Conservation (phyloP, 176 grass and related monocot genomes). For the Bothriochloa decipiens region DNA sequence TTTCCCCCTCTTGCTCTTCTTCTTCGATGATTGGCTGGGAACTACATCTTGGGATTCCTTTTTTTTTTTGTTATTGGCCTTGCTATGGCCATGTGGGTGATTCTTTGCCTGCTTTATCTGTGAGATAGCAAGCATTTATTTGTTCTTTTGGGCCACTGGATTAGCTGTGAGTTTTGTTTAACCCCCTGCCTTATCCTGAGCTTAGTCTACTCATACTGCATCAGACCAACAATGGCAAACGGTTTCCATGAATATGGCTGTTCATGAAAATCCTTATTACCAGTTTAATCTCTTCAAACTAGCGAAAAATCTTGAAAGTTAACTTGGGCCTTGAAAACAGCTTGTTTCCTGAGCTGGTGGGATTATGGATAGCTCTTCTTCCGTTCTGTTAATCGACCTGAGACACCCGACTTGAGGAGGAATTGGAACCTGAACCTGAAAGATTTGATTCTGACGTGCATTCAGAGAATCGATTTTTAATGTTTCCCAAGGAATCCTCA, state of each 20-base stretch:
- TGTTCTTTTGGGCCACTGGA: slow-evolving; percentile 20
- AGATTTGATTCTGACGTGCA: slow-evolving; percentile 14
- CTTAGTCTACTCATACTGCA: slow-evolving; percentile 15
- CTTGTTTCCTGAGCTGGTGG: background rate
- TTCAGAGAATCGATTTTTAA: background rate
- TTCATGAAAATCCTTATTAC: background rate
- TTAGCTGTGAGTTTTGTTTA: background rate
- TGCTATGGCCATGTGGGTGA: slow-evolving; percentile 19
- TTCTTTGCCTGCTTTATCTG: slow-evolving; percentile 24
- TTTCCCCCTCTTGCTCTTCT: slow-evolving; percentile 4
- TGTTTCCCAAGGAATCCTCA: background rate
- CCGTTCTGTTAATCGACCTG: background rate
- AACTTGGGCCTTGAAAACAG: background rate
- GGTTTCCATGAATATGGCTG: slow-evolving; percentile 21
- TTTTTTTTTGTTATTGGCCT: background rate
- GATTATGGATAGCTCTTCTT: background rate
- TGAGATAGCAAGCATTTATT: slow-evolving; percentile 32
- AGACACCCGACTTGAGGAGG: slow-evolving; percentile 2
- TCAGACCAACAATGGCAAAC: slow-evolving; percentile 32
- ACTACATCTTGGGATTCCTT: slow-evolving; percentile 8
- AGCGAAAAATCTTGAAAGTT: background rate
- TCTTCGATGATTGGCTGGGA: slow-evolving; percentile 42
- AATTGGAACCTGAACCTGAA: background rate
- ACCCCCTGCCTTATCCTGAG: slow-evolving; percentile 31
- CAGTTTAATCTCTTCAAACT: slow-evolving; percentile 22